phyloP scores from a whole-genome alignment of 768 basidiomycete species.

The Leccinum aurantiacum region DNA sequence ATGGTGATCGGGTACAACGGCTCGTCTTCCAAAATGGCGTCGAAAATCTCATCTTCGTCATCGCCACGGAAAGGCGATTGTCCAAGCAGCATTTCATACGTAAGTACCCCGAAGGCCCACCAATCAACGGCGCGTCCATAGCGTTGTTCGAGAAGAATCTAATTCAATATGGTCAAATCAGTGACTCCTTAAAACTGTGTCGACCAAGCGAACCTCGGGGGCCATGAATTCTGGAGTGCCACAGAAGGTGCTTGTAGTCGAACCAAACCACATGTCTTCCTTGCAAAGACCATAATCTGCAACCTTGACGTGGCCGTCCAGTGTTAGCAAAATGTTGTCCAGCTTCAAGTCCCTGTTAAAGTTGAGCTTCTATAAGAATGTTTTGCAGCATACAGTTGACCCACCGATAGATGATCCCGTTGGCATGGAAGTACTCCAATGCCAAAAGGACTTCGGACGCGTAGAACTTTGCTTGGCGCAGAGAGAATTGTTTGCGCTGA shows the following conservation, averaged over 20 bases:
- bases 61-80: slow-evolving; percentile 99
- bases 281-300: slow-evolving; percentile 99
- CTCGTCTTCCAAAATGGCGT: slow-evolving; percentile 98
- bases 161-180: slow-evolving; percentile 6
- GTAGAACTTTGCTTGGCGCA: slow-evolving; percentile 98
- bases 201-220: slow-evolving; percentile 71
- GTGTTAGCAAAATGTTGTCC: slow-evolving; percentile 94
- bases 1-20: slow-evolving; percentile 98
- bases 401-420: slow-evolving; percentile 98
- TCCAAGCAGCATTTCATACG: slow-evolving; percentile 97
- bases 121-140: slow-evolving; percentile 99
- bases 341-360: slow-evolving; percentile 87
- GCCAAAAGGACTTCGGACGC: slow-evolving; percentile 95
- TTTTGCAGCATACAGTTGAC: slow-evolving; percentile 23
- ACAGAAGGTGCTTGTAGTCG: slow-evolving; percentile 98
- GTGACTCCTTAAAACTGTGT: not conserved
- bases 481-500: slow-evolving; percentile 97
- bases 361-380: not conserved
- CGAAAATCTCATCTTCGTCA: slow-evolving; percentile 99
- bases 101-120: slow-evolving; percentile 99
- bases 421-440: slow-evolving; percentile 95
- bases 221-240: slow-evolving; percentile 99
- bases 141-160: slow-evolving; percentile 99
- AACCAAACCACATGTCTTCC: slow-evolving; percentile 97
- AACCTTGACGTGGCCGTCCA: slow-evolving; percentile 98